These are phyloP conservation scores for Chaetoceros tenuissimus DNA, from an alignment of 108 stramenopile genomes.

Conservation along the genomic window DNA sequence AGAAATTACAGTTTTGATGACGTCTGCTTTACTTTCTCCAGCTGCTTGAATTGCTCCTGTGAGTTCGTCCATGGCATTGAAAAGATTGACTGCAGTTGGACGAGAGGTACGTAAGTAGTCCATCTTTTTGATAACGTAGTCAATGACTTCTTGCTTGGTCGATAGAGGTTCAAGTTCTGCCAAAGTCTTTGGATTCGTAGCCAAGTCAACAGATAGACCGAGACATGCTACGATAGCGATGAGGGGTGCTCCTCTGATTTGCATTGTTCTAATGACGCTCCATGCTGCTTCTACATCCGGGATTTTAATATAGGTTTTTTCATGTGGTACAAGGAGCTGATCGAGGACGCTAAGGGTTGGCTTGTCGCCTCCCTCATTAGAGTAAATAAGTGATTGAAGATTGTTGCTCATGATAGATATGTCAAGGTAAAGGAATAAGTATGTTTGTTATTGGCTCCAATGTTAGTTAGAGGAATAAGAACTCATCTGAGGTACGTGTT, in stretches of 20 bases:
- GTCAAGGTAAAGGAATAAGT: too few relatives aligned
- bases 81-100: slow-evolving; percentile 96
- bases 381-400: slow-evolving; percentile 27
- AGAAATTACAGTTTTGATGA: slow-evolving; percentile 24
- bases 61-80: slow-evolving; percentile 86
- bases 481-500: too few relatives aligned
- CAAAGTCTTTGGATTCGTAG: slow-evolving; percentile 38
- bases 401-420: too few relatives aligned
- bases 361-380: slow-evolving; percentile 15
- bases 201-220: slow-evolving; percentile 72
- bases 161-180: slow-evolving; percentile 33
- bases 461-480: too few relatives aligned
- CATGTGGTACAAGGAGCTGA: slow-evolving; percentile 68
- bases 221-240: slow-evolving; percentile 78
- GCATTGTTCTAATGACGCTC: slow-evolving; percentile 73
- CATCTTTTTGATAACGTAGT: slow-evolving; percentile 53
- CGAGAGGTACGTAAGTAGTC: slow-evolving; percentile 82
- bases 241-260: slow-evolving; percentile 75
- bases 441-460: too few relatives aligned
- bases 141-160: slow-evolving; percentile 13
- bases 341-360: slow-evolving; percentile 60
- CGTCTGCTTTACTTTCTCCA: slow-evolving; percentile 3
- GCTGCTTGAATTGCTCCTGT: slow-evolving; percentile 22
- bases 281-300: slow-evolving; percentile 52
- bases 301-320: slow-evolving; percentile 63